These are phyloP conservation scores for Salvia rosmarinus DNA, from an alignment of 257 asterid genomes.

Conservation along the genomic window DNA sequence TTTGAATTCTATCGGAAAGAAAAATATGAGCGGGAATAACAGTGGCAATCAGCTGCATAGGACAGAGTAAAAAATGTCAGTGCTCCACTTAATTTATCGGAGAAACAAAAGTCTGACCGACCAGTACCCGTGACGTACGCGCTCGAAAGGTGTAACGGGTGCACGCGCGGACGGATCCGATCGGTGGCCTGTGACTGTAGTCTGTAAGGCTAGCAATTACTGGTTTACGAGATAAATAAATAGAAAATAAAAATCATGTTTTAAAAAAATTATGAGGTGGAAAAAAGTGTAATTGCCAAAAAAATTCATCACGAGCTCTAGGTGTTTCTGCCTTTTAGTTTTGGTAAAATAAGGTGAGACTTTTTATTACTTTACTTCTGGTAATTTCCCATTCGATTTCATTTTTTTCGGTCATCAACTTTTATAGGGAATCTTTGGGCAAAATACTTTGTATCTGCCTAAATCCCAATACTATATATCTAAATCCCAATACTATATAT, in stretches of 20 bases:
- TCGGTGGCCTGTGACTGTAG: neutral
- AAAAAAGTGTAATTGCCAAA: neutral
- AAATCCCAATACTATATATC: too few species aligned
- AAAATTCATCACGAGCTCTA: neutral
- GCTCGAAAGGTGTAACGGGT: neutral
- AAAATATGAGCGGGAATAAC: conserved; percentile 65
- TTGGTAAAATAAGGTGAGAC: neutral
- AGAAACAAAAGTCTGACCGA: neutral
- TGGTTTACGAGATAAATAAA: neutral
- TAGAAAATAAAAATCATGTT: too few species aligned
- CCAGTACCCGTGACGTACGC: conserved; percentile 9
- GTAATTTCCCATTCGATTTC: neutral
- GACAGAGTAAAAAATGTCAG: conserved; percentile 30
- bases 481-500: too few species aligned
- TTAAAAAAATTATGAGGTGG: neutral
- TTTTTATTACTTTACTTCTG: neutral
- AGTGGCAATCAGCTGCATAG: conserved; percentile 34
- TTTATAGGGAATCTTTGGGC: too few species aligned
- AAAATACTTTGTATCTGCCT: too few species aligned
- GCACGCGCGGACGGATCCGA: neutral
- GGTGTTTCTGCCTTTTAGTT: neutral
- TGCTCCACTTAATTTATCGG: conserved; percentile 28
- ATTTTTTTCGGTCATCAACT: neutral
- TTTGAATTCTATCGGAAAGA: conserved; percentile 40
- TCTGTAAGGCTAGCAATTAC: neutral